Conservation (phyloP, 169 alveolate genomes). For the Babesia bovis region DNA sequence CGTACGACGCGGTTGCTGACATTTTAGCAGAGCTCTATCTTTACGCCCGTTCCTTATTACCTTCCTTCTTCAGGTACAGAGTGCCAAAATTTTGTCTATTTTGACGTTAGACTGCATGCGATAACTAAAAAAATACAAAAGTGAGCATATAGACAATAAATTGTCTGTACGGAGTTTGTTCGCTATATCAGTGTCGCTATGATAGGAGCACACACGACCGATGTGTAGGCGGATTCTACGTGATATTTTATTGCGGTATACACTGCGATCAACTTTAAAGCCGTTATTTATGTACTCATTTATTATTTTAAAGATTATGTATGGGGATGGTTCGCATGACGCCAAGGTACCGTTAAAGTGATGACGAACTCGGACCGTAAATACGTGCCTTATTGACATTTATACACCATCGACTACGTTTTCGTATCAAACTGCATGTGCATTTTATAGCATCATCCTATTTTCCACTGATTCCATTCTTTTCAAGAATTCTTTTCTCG, state of each 20-base stretch:
- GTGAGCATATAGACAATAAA: too few relatives aligned
- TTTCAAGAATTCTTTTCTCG: slow-evolving; percentile 3
- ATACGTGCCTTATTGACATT: neutral
- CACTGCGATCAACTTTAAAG: neutral
- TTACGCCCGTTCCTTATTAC: neutral
- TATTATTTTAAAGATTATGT: neutral
- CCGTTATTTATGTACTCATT: neutral
- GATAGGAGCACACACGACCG: slow-evolving; percentile 25
- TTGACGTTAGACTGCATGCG: neutral
- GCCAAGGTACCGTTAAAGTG: neutral
- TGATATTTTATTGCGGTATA: slow-evolving; percentile 1
- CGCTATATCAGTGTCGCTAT: neutral
- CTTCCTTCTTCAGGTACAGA: neutral
- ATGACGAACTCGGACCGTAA: too few relatives aligned
- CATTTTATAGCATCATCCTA: too few relatives aligned
- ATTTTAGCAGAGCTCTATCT: slow-evolving; percentile 3
- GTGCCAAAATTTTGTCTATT: neutral
- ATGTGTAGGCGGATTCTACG: slow-evolving; percentile 26
- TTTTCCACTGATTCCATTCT: slow-evolving; percentile 48
- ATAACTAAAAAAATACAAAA: neutral
- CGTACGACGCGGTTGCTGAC: slow-evolving; percentile 5
- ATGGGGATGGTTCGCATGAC: neutral
- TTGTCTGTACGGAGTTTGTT: neutral
- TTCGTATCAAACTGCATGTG: too few relatives aligned
- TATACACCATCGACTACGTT: too few relatives aligned